phyloP scores from a whole-genome alignment of 148 eudicot genomes.

The Bassia scoparia region DNA sequence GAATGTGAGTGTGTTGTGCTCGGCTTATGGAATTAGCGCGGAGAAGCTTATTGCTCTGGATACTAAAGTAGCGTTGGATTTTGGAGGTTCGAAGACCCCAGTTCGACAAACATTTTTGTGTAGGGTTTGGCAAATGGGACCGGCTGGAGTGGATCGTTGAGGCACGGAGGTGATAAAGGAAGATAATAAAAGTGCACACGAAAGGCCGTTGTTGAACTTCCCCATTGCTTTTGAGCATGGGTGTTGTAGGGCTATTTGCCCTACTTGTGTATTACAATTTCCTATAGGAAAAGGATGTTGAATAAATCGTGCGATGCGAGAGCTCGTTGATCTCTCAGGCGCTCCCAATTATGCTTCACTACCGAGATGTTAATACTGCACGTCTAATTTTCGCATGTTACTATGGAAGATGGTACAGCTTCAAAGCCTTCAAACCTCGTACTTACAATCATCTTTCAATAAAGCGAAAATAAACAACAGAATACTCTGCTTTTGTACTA shows the following conservation, averaged over 20 bases:
- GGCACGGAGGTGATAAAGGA: conserved; percentile 12
- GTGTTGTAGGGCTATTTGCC: conserved; percentile 56
- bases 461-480: conserved; percentile 14
- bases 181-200: conserved; percentile 19
- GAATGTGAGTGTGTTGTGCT: conserved; percentile 88
- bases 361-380: conserved; percentile 69
- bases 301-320: conserved; percentile 55
- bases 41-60: conserved; percentile 87
- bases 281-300: conserved; percentile 47
- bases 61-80: conserved; percentile 65
- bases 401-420: conserved; percentile 71
- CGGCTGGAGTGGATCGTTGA: conserved; percentile 21
- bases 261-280: conserved; percentile 56
- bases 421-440: background rate
- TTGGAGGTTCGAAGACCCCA: conserved; percentile 87
- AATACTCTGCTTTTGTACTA: conserved; percentile 9
- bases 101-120: conserved; percentile 75
- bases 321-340: conserved; percentile 63
- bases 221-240: conserved; percentile 74
- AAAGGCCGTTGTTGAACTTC: conserved; percentile 65
- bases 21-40: conserved; percentile 69
- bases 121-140: conserved; percentile 51
- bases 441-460: background rate
- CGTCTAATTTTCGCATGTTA: conserved; percentile 57
- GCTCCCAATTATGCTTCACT: conserved; percentile 66